Evolutionary conservation across 1,284 basidiomycete genomes (phyloP).

Genomic region (Vanrija sp.): DNA sequence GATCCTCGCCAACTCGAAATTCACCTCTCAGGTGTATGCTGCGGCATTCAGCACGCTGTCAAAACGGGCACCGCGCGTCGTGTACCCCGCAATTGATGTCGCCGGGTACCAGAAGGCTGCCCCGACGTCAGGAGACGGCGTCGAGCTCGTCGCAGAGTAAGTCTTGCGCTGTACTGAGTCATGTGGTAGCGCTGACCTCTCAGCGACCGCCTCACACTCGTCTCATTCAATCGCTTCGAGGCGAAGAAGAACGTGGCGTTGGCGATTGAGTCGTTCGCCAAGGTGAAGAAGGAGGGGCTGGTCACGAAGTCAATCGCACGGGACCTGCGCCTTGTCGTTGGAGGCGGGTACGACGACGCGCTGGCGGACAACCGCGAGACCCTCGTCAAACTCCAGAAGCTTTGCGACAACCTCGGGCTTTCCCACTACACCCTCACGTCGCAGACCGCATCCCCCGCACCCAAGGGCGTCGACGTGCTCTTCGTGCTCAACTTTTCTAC

Average conservation of each 20-base stretch:
- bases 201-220: constrained; percentile 68
- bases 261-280: constrained; percentile 69
- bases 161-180: constrained; percentile 34
- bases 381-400: constrained; percentile 57
- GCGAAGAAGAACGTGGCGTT: constrained; percentile 87
- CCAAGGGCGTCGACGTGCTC: constrained; percentile 59
- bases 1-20: constrained; percentile 87
- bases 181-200: not conserved
- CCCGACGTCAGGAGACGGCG: constrained; percentile 53
- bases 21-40: constrained; percentile 76
- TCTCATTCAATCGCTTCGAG: constrained; percentile 95
- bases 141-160: constrained; percentile 64
- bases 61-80: constrained; percentile 59
- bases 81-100: constrained; percentile 89
- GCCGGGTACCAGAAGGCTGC: constrained; percentile 59
- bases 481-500: constrained; percentile 85
- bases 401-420: constrained; percentile 54
- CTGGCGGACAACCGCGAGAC: constrained; percentile 68
- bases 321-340: constrained; percentile 64
- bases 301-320: constrained; percentile 23
- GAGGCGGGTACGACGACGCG: constrained; percentile 72
- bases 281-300: constrained; percentile 21
- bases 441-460: constrained; percentile 48
- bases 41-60: constrained; percentile 70
- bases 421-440: constrained; percentile 54